Evolutionary conservation across 2,329 filamentous ascomycete species (phyloP).

Genomic region (Dichotomopilus funicola): DNA sequence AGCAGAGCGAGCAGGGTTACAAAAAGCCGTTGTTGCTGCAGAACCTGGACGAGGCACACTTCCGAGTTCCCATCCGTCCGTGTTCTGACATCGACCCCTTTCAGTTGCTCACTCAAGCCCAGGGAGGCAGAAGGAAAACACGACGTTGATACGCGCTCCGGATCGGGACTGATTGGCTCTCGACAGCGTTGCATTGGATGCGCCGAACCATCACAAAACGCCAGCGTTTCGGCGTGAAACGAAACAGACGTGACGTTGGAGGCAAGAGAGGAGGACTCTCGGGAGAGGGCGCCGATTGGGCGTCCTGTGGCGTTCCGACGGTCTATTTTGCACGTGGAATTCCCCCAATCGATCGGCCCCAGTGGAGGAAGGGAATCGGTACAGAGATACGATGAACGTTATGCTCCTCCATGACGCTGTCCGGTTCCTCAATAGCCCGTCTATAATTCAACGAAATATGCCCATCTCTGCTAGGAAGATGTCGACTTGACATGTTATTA

Average conservation of each 20-base stretch:
- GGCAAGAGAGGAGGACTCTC: background rate
- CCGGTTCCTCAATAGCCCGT: too few species aligned
- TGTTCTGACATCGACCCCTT: too few species aligned
- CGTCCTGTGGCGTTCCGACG: background rate
- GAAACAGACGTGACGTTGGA: constrained; percentile 14
- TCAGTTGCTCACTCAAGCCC: too few species aligned
- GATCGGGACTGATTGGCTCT: constrained; percentile 8
- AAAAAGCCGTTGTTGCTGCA: constrained; percentile 13
- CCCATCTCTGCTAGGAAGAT: too few species aligned
- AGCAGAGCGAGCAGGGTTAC: background rate
- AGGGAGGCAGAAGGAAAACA: too few species aligned
- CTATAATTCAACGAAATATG: too few species aligned
- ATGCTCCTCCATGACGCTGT: too few species aligned
- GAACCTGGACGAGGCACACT: constrained; percentile 12
- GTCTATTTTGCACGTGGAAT: background rate
- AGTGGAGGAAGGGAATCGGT: too few species aligned
- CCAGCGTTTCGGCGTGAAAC: constrained; percentile 14
- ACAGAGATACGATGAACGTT: too few species aligned
- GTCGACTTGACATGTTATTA: too few species aligned
- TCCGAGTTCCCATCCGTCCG: background rate
- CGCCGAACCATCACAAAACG: constrained; percentile 11
- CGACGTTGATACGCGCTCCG: background rate
- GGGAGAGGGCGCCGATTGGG: background rate
- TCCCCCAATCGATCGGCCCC: too few species aligned
- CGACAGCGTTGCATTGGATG: background rate